Conservation (phyloP, 805 yeast species). For the Suhomyces kilbournensis region DNA sequence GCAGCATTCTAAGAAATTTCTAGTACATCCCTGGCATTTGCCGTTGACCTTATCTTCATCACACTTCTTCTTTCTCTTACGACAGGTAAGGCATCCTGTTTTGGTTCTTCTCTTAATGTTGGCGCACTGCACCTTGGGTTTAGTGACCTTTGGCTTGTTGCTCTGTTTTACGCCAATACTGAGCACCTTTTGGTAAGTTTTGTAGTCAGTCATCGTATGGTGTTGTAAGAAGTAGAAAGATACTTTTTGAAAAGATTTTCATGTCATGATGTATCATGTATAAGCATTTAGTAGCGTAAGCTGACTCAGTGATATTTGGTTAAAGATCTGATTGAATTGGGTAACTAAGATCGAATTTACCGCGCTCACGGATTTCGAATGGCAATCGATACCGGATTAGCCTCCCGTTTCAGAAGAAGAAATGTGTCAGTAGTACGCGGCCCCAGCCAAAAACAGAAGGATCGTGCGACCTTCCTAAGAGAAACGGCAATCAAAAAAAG, state of each 20-base stretch:
- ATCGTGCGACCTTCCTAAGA: not conserved
- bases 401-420: not conserved
- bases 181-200: constrained; percentile 14
- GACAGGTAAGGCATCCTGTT: constrained; percentile 59
- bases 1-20: constrained; percentile 44
- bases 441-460: not conserved
- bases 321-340: constrained; percentile 1
- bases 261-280: not conserved
- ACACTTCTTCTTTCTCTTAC: constrained; percentile 64
- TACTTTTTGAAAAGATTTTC: not conserved
- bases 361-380: constrained; percentile 3
- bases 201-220: constrained; percentile 9
- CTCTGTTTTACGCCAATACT: constrained; percentile 10
- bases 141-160: constrained; percentile 8
- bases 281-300: not conserved
- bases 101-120: constrained; percentile 33
- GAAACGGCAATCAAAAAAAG: not conserved
- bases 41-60: constrained; percentile 46
- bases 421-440: not conserved
- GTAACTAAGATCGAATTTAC: constrained; percentile 9
- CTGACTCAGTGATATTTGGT: not conserved
- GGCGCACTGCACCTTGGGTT: constrained; percentile 10
- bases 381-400: constrained; percentile 1
- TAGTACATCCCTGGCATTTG: constrained; percentile 43
- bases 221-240: not conserved